phyloP scores from a whole-genome alignment of 352 stramenopile genomes.

The Pythium periplocum region DNA sequence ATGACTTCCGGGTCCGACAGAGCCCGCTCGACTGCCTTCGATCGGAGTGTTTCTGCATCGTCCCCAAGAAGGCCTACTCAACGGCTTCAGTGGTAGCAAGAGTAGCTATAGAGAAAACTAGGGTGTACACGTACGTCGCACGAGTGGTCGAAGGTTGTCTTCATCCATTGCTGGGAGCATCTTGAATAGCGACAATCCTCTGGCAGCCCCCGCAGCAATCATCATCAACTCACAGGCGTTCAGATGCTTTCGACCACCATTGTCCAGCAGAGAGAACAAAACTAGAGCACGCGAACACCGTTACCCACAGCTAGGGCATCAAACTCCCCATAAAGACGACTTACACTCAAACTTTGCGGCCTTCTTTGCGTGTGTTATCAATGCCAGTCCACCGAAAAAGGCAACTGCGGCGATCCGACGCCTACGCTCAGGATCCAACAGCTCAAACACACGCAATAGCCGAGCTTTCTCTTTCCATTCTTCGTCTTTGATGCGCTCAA shows the following conservation, averaged over 20 bases:
- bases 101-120: background rate
- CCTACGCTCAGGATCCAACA: conserved; percentile 22
- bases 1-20: conserved; percentile 64
- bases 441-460: conserved; percentile 39
- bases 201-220: conserved; percentile 33
- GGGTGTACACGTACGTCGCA: conserved; percentile 26
- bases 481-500: background rate
- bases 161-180: conserved; percentile 22
- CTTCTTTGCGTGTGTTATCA: conserved; percentile 63
- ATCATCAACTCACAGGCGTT: conserved; percentile 64
- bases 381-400: conserved; percentile 55
- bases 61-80: conserved; percentile 45
- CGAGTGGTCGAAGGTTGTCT: conserved; percentile 32
- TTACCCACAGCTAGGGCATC: too few relatives aligned
- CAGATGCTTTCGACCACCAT: conserved; percentile 45
- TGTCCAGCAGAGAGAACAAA: conserved; percentile 55
- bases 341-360: conserved; percentile 57
- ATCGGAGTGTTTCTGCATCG: conserved; percentile 27
- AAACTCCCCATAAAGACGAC: conserved; percentile 1
- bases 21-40: conserved; percentile 41
- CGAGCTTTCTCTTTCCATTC: conserved; percentile 26
- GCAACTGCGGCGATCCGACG: conserved; percentile 36
- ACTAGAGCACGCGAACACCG: conserved; percentile 19
- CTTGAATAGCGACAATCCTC: conserved; percentile 56
- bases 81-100: too few relatives aligned